These are phyloP conservation scores for Apodospora peruviana DNA, from an alignment of 495 filamentous ascomycete genomes.

Conservation along the genomic window DNA sequence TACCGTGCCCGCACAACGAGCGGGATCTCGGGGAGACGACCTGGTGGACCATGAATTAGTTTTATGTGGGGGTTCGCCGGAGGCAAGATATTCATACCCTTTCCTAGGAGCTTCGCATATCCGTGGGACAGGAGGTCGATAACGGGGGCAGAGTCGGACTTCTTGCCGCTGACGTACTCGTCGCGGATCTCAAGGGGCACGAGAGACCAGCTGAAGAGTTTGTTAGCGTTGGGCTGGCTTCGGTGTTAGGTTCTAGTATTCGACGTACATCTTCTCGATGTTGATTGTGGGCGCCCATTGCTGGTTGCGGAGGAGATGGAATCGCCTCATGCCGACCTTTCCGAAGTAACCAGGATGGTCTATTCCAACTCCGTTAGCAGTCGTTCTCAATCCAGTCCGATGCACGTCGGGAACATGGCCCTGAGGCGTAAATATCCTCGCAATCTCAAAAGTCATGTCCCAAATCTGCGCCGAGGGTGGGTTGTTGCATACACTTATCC, in stretches of 20 bases:
- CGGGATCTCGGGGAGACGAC: slow-evolving; percentile 30
- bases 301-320: slow-evolving; percentile 32
- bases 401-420: slow-evolving; percentile 3
- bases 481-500: slow-evolving; percentile 27
- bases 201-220: slow-evolving; percentile 21
- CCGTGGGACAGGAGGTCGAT: slow-evolving; percentile 32
- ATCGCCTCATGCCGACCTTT: slow-evolving; percentile 33
- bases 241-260: background rate
- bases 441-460: background rate
- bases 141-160: slow-evolving; percentile 28
- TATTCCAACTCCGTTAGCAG: slow-evolving; percentile 16
- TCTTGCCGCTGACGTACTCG: slow-evolving; percentile 27
- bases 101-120: slow-evolving; percentile 33
- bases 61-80: background rate
- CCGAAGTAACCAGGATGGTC: slow-evolving; percentile 36
- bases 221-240: background rate
- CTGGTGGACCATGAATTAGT: slow-evolving; percentile 5
- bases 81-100: slow-evolving; percentile 17
- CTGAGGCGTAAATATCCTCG: background rate
- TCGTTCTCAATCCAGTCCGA: background rate
- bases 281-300: slow-evolving; percentile 30
- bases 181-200: slow-evolving; percentile 29
- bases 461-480: slow-evolving; percentile 1
- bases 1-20: slow-evolving; percentile 28
- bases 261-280: slow-evolving; percentile 30